Percentiles rank a stretch among this genome's conserved stretches.
phyloP scores from a whole-genome alignment of 1,284 basidiomycete species.

The Puccinia coronata region DNA sequence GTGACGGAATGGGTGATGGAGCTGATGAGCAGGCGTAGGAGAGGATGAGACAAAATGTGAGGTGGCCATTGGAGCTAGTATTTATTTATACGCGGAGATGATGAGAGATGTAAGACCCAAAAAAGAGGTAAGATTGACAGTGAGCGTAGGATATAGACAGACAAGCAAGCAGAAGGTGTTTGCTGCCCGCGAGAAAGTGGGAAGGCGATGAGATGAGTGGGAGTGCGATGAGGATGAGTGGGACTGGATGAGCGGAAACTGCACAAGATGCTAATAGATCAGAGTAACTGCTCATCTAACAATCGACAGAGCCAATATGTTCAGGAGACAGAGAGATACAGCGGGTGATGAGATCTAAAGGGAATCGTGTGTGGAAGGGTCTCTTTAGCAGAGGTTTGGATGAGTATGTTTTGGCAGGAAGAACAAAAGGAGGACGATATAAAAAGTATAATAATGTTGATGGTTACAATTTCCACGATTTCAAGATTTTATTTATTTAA shows the following conservation, averaged over 20 bases:
- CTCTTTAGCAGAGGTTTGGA: neutral
- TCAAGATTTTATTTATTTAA: neutral
- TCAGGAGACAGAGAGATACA: no score
- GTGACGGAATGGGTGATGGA: slow-evolving; percentile 26
- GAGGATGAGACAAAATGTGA: slow-evolving; percentile 45
- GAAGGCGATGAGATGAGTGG: no score
- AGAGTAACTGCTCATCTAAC: neutral
- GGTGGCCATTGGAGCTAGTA: slow-evolving; percentile 18
- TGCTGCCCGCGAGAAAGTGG: neutral
- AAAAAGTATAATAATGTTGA: neutral
- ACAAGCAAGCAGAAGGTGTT: neutral
- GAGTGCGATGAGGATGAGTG: no score
- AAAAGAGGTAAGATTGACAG: neutral
- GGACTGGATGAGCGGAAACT: neutral
- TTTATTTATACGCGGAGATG: neutral
- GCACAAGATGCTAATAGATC: neutral
- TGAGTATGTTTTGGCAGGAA: neutral
- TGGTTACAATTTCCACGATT: neutral
- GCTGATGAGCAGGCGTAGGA: slow-evolving; percentile 35
- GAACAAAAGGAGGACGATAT: neutral
- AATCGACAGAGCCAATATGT: neutral
- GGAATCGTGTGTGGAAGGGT: no score
- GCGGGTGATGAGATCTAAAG: no score
- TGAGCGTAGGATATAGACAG: neutral
- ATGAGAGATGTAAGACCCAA: neutral